Conservation (phyloP, 495 filamentous ascomycete genomes). For the Schizothecium vesticola region DNA sequence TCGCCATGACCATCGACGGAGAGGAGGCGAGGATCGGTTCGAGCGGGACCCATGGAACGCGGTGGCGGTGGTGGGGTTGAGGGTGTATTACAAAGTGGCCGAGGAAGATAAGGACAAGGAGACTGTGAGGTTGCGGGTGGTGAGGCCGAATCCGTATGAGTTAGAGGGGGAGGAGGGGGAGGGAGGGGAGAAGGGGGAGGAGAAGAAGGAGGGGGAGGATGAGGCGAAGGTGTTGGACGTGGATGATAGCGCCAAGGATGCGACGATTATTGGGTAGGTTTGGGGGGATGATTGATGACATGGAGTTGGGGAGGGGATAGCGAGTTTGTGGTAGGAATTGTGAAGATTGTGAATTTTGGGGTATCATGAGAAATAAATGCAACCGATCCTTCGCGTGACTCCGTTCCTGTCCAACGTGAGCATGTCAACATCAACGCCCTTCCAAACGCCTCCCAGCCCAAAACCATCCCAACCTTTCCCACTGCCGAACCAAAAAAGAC, state of each 20-base stretch:
- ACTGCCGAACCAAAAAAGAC: background rate
- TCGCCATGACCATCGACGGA: background rate
- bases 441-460: background rate
- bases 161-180: constrained; percentile 19
- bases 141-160: constrained; percentile 33
- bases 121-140: constrained; percentile 35
- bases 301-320: background rate
- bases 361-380: constrained; percentile 1
- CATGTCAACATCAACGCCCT: background rate
- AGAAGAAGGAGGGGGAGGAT: constrained; percentile 21
- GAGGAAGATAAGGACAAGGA: constrained; percentile 48
- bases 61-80: constrained; percentile 70
- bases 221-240: constrained; percentile 41
- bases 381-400: background rate
- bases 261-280: constrained; percentile 30
- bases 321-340: background rate
- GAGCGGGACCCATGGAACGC: constrained; percentile 77
- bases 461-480: background rate
- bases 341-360: background rate
- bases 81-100: constrained; percentile 61
- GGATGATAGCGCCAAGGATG: constrained; percentile 46
- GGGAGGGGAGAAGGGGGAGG: constrained; percentile 4
- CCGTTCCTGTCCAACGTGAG: background rate
- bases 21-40: constrained; percentile 33
- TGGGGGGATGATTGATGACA: background rate